Percentiles rank a stretch among this genome's conserved stretches.
phyloP scores from a whole-genome alignment of 2,329 filamentous ascomycete genomes.

The Colletotrichum nymphaeae region DNA sequence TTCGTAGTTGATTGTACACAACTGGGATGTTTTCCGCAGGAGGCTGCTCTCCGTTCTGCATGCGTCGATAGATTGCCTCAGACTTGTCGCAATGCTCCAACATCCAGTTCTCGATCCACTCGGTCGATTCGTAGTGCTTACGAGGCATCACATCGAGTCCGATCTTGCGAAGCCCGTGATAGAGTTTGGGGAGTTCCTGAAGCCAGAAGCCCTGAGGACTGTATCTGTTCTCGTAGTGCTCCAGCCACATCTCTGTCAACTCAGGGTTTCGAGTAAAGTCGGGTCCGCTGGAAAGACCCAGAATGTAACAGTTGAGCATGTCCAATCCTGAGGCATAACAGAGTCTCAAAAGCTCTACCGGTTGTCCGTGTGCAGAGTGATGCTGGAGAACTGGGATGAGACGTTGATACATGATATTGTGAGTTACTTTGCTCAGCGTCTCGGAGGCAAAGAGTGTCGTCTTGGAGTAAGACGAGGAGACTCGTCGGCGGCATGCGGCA shows the following conservation, averaged over 20 bases:
- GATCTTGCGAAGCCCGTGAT: not conserved
- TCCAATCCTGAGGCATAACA: not conserved
- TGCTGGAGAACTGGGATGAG: not conserved
- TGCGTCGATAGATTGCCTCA: not conserved
- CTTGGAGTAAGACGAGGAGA: not conserved
- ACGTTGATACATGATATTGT: not conserved
- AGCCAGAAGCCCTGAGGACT: not conserved
- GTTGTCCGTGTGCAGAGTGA: not conserved
- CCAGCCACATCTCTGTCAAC: not conserved
- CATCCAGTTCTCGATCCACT: not conserved
- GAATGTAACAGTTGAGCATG: not conserved
- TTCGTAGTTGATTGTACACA: not conserved
- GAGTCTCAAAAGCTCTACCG: not conserved
- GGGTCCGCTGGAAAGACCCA: not conserved
- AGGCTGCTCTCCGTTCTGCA: not conserved
- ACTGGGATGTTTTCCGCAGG: not conserved
- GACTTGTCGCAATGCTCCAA: not conserved
- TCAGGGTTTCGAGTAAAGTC: not conserved
- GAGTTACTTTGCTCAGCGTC: not conserved
- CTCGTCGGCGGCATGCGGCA: not conserved
- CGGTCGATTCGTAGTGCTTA: not conserved
- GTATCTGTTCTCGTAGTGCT: not conserved
- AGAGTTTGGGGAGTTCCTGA: not conserved
- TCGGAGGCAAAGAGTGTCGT: not conserved
- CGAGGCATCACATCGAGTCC: not conserved